These are phyloP conservation scores for Trichosporon sp. DNA, from an alignment of 1,284 basidiomycete genomes.

Conservation along the genomic window DNA sequence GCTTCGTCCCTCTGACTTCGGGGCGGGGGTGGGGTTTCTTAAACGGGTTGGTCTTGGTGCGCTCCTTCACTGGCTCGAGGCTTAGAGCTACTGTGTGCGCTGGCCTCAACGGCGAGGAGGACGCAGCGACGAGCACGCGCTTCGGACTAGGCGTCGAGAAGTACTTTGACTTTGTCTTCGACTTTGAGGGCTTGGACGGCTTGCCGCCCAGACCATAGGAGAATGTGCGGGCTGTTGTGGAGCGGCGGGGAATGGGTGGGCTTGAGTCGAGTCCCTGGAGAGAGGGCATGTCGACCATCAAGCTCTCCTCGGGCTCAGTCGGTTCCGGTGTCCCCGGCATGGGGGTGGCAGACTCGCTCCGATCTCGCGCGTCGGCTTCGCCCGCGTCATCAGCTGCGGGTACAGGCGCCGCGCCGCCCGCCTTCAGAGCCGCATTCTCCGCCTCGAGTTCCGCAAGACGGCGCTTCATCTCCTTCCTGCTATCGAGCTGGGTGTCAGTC, in stretches of 20 bases:
- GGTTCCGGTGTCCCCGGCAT: not conserved
- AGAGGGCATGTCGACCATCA: constrained; percentile 40
- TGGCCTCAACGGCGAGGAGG: not conserved
- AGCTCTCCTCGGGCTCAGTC: constrained; percentile 30
- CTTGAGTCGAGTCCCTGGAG: constrained; percentile 12
- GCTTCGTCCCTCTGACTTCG: not conserved
- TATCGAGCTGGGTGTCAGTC: constrained; percentile 34
- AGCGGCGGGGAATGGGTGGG: constrained; percentile 5
- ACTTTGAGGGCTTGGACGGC: constrained; percentile 21
- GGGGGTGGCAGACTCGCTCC: not conserved
- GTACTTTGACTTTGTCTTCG: constrained; percentile 22
- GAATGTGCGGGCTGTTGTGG: constrained; percentile 37
- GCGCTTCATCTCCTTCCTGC: constrained; percentile 36
- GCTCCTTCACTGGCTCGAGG: not conserved
- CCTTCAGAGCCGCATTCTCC: constrained; percentile 36
- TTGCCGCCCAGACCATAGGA: constrained; percentile 27
- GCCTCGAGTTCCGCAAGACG: constrained; percentile 33
- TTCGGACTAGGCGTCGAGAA: constrained; percentile 5
- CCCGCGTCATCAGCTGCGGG: not conserved
- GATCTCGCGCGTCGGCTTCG: not conserved
- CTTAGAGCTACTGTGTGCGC: not conserved
- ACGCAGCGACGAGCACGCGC: constrained; percentile 20
- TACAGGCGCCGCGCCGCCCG: not conserved
- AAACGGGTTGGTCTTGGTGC: not conserved
- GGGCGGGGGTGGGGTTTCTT: not conserved